Percentiles rank a stretch among this genome's conserved stretches.
phyloP scores from a whole-genome alignment of 257 asterid species.

The Misopates orontium region DNA sequence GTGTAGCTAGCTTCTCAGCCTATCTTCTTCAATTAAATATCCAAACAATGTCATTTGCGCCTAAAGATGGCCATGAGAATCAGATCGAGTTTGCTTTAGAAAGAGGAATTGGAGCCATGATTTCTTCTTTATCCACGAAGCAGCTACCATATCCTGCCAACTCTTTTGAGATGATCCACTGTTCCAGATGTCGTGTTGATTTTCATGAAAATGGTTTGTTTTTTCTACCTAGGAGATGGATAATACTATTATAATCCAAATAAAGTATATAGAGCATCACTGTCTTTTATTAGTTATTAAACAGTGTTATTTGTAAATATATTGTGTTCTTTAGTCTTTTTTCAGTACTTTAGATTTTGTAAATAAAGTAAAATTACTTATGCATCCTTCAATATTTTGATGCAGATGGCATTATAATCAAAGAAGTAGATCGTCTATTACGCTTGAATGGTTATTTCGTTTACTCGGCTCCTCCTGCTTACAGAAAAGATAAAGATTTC shows the following conservation, averaged over 20 bases:
- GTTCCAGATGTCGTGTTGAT: conserved; percentile 95
- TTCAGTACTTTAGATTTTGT: background rate
- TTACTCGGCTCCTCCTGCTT: conserved; percentile 97
- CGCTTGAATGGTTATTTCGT: conserved; percentile 81
- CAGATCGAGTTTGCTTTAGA: conserved; percentile 94
- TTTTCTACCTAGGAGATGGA: conserved; percentile 17
- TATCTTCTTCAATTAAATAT: conserved; percentile 79
- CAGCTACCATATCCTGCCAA: conserved; percentile 86
- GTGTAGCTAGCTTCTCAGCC: conserved; percentile 97
- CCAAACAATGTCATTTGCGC: conserved; percentile 92
- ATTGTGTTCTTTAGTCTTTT: background rate
- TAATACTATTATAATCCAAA: background rate
- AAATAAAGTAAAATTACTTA: background rate
- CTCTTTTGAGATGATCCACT: conserved; percentile 91
- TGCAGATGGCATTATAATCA: conserved; percentile 86
- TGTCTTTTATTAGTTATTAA: background rate
- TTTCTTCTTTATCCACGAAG: conserved; percentile 75
- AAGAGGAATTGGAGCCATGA: conserved; percentile 89
- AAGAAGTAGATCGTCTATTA: conserved; percentile 79
- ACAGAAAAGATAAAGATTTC: conserved; percentile 84
- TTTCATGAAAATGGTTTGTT: conserved; percentile 80
- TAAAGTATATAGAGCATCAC: too few relatives aligned
- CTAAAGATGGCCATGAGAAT: conserved; percentile 92
- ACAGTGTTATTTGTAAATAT: background rate
- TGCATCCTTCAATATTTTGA: conserved; percentile 1